phyloP scores from a whole-genome alignment of 257 asterid species.

The Solanum dulcamara region DNA sequence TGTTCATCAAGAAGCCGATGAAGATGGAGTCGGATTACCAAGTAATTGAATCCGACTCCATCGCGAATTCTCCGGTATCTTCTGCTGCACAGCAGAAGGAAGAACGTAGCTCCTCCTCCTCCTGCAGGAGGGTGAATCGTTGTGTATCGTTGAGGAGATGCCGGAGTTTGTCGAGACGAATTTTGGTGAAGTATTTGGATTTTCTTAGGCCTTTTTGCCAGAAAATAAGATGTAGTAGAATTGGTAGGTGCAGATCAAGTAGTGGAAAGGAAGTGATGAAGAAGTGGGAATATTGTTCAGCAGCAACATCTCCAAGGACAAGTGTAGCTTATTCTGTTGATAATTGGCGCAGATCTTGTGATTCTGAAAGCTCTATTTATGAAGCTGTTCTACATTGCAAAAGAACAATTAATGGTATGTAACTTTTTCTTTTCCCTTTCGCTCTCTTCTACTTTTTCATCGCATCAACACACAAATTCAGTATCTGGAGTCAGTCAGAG shows the following conservation, averaged over 20 bases:
- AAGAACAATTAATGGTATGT: constrained; percentile 46
- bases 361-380: constrained; percentile 77
- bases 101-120: constrained; percentile 1
- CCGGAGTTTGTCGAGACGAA: constrained; percentile 31
- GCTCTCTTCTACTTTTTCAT: neutral
- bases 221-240: constrained; percentile 12
- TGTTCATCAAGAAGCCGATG: constrained; percentile 11
- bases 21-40: neutral
- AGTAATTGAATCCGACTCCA: neutral
- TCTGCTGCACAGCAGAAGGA: neutral
- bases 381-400: constrained; percentile 95
- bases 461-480: neutral
- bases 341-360: constrained; percentile 69
- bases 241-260: constrained; percentile 10
- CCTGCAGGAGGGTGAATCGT: constrained; percentile 12
- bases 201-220: constrained; percentile 35
- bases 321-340: constrained; percentile 50
- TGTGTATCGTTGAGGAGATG: constrained; percentile 44
- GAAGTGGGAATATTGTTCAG: constrained; percentile 18
- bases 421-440: too few species aligned
- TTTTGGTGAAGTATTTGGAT: constrained; percentile 40
- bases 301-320: constrained; percentile 54
- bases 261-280: constrained; percentile 13
- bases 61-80: neutral
- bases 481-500: neutral